phyloP scores from a whole-genome alignment of 306 rosid genomes.

The Parietaria judaica region DNA sequence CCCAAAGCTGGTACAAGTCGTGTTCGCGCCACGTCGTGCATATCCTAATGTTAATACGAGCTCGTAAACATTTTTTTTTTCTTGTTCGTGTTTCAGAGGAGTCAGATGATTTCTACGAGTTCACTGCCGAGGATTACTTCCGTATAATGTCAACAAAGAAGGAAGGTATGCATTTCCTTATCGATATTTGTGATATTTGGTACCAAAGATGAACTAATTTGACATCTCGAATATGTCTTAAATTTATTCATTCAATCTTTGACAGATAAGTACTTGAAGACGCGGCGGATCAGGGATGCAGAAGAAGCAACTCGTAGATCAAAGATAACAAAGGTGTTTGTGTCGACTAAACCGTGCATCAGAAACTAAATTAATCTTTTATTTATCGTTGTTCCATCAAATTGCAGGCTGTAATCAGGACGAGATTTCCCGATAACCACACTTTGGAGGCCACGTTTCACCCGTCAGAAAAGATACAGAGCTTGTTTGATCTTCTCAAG shows the following conservation, averaged over 20 bases:
- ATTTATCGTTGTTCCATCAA: conserved; percentile 15
- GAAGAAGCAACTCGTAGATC: conserved; percentile 80
- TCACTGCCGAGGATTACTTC: conserved; percentile 66
- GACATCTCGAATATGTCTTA: not conserved
- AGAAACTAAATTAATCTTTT: not conserved
- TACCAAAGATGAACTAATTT: not conserved
- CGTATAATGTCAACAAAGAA: conserved; percentile 51
- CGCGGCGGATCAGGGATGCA: conserved; percentile 75
- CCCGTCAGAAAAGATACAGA: conserved; percentile 73
- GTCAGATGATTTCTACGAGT: conserved; percentile 63
- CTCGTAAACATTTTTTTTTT: conserved; percentile 11
- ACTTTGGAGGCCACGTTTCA: conserved; percentile 83
- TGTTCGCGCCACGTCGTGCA: not conserved
- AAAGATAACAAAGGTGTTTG: conserved; percentile 56
- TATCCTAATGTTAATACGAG: too few relatives aligned
- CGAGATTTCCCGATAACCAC: conserved; percentile 85
- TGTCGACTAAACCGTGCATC: not conserved
- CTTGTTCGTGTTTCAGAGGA: conserved; percentile 32
- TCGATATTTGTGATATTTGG: not conserved
- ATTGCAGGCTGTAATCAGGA: conserved; percentile 75
- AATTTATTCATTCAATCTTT: conserved; percentile 6
- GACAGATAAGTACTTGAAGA: conserved; percentile 72
- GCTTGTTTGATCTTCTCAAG: conserved; percentile 57
- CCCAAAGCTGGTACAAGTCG: conserved; percentile 31
- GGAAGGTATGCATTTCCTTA: conserved; percentile 41